Percentiles rank a stretch among this genome's conserved stretches.
Conservation (phyloP, 2,329 filamentous ascomycete genomes). For the Clonostachys sp. region DNA sequence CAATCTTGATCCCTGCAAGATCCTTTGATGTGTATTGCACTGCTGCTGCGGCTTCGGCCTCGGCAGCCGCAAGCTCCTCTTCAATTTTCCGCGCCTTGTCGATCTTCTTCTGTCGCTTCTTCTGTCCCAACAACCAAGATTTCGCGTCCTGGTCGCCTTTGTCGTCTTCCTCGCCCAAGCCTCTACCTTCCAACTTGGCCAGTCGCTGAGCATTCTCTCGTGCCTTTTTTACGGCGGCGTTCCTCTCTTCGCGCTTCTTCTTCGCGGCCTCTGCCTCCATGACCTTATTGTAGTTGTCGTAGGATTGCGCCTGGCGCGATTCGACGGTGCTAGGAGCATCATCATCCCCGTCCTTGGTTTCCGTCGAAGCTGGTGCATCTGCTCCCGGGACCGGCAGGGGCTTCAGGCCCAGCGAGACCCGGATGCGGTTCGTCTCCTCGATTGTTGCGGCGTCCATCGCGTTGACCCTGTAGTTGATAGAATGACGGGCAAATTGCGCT, state of each 20-base stretch:
- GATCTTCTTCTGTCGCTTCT: slow-evolving; percentile 92
- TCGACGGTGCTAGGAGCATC: slow-evolving; percentile 81
- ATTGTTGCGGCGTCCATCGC: slow-evolving; percentile 69
- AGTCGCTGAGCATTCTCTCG: slow-evolving; percentile 78
- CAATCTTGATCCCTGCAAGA: slow-evolving; percentile 85
- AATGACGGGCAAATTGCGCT: not conserved
- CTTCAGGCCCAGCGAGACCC: slow-evolving; percentile 83
- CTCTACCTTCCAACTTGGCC: slow-evolving; percentile 73
- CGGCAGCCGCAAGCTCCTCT: slow-evolving; percentile 74
- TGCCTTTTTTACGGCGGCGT: slow-evolving; percentile 81
- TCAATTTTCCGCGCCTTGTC: slow-evolving; percentile 68
- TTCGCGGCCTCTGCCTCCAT: slow-evolving; percentile 72
- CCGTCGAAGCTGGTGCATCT: slow-evolving; percentile 41
- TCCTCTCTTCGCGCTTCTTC: slow-evolving; percentile 71
- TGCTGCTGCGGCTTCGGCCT: slow-evolving; percentile 58
- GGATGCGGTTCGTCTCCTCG: slow-evolving; percentile 91
- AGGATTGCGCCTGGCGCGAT: slow-evolving; percentile 66
- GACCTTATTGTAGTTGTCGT: slow-evolving; percentile 65
- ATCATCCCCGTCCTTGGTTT: slow-evolving; percentile 53
- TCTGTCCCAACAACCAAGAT: slow-evolving; percentile 82
- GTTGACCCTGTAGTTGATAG: slow-evolving; percentile 1
- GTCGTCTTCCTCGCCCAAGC: slow-evolving; percentile 72
- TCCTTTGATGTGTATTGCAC: slow-evolving; percentile 78
- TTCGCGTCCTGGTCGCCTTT: slow-evolving; percentile 69
- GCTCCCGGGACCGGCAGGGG: slow-evolving; percentile 79